Percentiles rank a stretch among this genome's conserved stretches.
These are phyloP conservation scores for Pochonia chlamydosporia DNA, from an alignment of 2,329 filamentous ascomycete species.

Conservation along the genomic window DNA sequence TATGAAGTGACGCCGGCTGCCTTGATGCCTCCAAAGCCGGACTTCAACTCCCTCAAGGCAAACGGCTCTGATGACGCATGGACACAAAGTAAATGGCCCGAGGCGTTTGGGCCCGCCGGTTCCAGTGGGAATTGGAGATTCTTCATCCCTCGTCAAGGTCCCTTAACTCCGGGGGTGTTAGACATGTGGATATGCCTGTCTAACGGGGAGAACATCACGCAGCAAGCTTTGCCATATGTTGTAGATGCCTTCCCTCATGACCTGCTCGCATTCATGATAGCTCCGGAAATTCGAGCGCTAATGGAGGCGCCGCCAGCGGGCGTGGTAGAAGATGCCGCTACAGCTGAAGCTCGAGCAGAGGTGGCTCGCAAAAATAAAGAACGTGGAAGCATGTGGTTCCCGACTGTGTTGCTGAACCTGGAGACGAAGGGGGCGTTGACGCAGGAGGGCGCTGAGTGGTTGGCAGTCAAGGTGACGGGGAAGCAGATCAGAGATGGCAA, in stretches of 20 bases:
- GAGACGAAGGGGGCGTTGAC: conserved; percentile 71
- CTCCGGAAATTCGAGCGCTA: background rate
- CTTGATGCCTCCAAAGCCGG: conserved; percentile 11
- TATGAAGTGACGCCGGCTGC: conserved; percentile 16
- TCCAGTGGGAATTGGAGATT: conserved; percentile 22
- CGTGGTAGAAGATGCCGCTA: conserved; percentile 40
- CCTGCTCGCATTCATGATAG: conserved; percentile 1
- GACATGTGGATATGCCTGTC: conserved; percentile 55
- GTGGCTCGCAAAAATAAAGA: conserved; percentile 30
- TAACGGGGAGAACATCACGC: conserved; percentile 56
- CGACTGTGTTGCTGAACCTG: conserved; percentile 67
- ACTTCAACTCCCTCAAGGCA: conserved; percentile 12
- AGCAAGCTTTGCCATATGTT: conserved; percentile 58
- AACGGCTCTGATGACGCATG: conserved; percentile 12
- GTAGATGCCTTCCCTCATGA: conserved; percentile 51
- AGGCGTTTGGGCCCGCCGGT: conserved; percentile 19
- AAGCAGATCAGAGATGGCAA: conserved; percentile 66
- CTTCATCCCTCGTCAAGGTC: conserved; percentile 18
- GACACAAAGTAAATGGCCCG: conserved; percentile 9
- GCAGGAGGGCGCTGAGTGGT: conserved; percentile 62
- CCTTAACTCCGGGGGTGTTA: conserved; percentile 10
- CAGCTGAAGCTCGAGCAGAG: conserved; percentile 69
- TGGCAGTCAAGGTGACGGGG: conserved; percentile 58
- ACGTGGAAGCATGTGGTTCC: conserved; percentile 62
- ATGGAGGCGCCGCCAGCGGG: conserved; percentile 27